Evolutionary conservation across 1,284 basidiomycete species (phyloP).

Genomic region (Ceratobasidium sp.): DNA sequence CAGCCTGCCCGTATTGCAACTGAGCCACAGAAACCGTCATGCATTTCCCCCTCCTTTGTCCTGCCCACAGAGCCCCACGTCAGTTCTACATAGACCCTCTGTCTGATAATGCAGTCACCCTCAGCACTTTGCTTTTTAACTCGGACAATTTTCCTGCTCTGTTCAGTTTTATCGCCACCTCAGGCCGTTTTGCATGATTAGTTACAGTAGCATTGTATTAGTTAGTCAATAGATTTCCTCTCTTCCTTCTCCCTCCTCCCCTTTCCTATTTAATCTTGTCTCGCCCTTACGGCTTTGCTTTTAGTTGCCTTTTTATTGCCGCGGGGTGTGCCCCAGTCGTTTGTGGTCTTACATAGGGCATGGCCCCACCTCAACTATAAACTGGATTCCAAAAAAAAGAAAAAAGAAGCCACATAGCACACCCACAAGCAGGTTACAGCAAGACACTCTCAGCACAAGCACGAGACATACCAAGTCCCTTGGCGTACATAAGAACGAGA

Average conservation of each 20-base stretch:
- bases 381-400: too few species aligned
- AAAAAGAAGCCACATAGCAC: too few species aligned
- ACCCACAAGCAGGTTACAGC: too few species aligned
- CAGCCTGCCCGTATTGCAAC: background rate
- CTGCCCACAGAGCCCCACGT: background rate
- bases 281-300: background rate
- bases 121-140: background rate
- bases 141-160: background rate
- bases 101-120: background rate
- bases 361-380: too few species aligned
- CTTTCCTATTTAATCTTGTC: background rate
- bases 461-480: too few species aligned
- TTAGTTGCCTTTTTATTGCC: too few species aligned
- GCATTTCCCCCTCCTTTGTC: constrained; percentile 14
- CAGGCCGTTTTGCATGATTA: background rate
- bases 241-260: background rate
- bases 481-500: too few species aligned
- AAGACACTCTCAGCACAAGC: too few species aligned
- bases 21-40: background rate
- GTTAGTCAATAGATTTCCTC: background rate
- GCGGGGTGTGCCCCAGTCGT: too few species aligned
- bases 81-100: background rate
- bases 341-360: too few species aligned
- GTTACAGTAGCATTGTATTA: background rate
- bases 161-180: background rate